These are phyloP conservation scores for Gracilaria caudata DNA, from an alignment of 23 red algal species.

Conservation along the genomic window DNA sequence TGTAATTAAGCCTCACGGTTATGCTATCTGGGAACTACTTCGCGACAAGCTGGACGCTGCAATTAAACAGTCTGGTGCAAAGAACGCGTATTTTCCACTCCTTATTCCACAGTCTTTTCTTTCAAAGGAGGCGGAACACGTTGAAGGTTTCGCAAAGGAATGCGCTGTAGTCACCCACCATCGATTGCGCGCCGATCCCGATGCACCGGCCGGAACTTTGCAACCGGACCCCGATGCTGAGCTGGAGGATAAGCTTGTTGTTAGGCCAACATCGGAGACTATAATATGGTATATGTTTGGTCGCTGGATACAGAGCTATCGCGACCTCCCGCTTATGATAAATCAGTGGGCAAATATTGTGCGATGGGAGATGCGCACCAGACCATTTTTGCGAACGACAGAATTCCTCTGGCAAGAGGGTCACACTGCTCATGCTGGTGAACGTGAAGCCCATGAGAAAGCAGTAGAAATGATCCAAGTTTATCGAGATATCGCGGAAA, in stretches of 20 bases:
- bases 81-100: slow-evolving; percentile 96
- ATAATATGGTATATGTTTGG: slow-evolving; percentile 99
- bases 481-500: slow-evolving; percentile 70
- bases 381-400: slow-evolving; percentile 95
- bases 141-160: slow-evolving; percentile 99
- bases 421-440: slow-evolving; percentile 90
- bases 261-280: slow-evolving; percentile 95
- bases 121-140: slow-evolving; percentile 91
- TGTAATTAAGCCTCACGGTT: slow-evolving; percentile 93
- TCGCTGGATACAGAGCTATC: slow-evolving; percentile 92
- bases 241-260: slow-evolving; percentile 92
- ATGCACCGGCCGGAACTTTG: slow-evolving; percentile 58
- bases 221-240: slow-evolving; percentile 86
- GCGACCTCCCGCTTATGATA: slow-evolving; percentile 89
- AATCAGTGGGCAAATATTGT: slow-evolving; percentile 99
- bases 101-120: slow-evolving; percentile 99
- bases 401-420: slow-evolving; percentile 99
- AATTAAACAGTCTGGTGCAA: slow-evolving; percentile 85
- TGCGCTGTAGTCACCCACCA: slow-evolving; percentile 98
- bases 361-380: slow-evolving; percentile 98
- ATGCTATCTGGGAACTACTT: slow-evolving; percentile 91
- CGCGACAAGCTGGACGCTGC: slow-evolving; percentile 77
- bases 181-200: slow-evolving; percentile 71
- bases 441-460: slow-evolving; percentile 72
- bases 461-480: slow-evolving; percentile 91